Conservation (phyloP, 2,329 filamentous ascomycete species). For the Trichoderma hamatum region DNA sequence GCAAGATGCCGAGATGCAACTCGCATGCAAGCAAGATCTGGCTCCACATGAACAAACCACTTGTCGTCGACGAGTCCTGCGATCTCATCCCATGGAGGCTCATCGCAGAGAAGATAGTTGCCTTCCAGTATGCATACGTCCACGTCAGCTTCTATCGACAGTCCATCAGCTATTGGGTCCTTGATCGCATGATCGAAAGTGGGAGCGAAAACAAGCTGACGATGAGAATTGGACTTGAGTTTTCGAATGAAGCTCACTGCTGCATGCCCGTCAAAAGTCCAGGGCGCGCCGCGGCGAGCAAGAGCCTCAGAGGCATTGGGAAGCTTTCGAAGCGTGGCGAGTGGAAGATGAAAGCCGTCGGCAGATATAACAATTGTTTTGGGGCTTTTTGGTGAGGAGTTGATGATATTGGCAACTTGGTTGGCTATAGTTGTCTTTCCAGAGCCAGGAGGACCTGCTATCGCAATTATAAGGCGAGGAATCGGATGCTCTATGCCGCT, state of each 20-base stretch:
- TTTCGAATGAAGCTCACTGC: conserved; percentile 31
- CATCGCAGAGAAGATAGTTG: conserved; percentile 53
- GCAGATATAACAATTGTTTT: conserved; percentile 34
- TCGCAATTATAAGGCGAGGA: conserved; percentile 30
- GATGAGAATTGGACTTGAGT: conserved; percentile 27
- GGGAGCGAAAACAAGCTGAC: conserved; percentile 55
- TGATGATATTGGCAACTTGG: conserved; percentile 28
- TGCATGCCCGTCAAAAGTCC: conserved; percentile 39
- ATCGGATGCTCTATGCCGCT: conserved; percentile 9
- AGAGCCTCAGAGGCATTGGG: conserved; percentile 39
- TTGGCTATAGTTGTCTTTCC: conserved; percentile 33
- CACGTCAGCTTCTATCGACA: conserved; percentile 59
- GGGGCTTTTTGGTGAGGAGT: conserved; percentile 23
- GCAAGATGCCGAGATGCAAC: conserved; percentile 45
- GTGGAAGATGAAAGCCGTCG: conserved; percentile 39
- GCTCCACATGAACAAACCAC: conserved; percentile 46
- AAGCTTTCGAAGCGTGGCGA: conserved; percentile 34
- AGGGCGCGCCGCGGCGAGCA: conserved; percentile 39
- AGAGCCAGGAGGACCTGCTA: conserved; percentile 32
- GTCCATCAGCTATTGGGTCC: conserved; percentile 68
- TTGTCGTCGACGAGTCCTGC: conserved; percentile 43
- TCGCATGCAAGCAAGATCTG: conserved; percentile 40
- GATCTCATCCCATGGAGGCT: conserved; percentile 41
- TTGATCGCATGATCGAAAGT: conserved; percentile 76
- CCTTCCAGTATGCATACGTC: conserved; percentile 73